Base-by-base conservation (phyloP, 2,329 filamentous ascomycete species). In the Xylaria sp. region DNA sequence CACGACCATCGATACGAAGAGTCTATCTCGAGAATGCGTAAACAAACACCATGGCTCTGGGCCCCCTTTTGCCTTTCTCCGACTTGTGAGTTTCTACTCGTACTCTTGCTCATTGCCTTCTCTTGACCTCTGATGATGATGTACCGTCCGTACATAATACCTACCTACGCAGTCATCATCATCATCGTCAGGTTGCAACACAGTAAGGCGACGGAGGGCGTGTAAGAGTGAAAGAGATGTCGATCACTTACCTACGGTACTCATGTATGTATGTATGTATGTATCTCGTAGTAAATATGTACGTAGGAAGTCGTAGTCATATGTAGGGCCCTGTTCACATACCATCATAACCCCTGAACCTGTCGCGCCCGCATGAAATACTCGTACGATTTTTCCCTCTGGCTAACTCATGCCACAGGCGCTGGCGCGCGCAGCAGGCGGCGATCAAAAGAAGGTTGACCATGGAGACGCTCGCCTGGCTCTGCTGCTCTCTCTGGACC, bases 31-130 rank as follows among this genome's bases (percentile, higher is more conserved):
- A 42, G 37, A 9, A 4, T 9, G 37, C 9, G 37, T 13, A 30
- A 8, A 18, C 7, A 58, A 57, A 59, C 57, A 30, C 23, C 23
- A 61, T 61, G 61, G 61, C 61, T 57, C 61, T 63, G 59, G 61
- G 56, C 39, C 51, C 55, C 30, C 50, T 58, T 30, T 35, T 39
- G 8, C 11, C 37, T 42, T 42, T 11, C 37, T 42, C 16, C 16
- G 9, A 42, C 37, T 42, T 13, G 37, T 42, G 9, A 42, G 8
- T 1, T 13, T 13, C 11, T 13, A 13, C 37, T 1, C 4, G 37
- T 13, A 3, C 37, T 42, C 37, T 42, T 42, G 37, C 1, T 13
- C 16, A 8, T 42, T 42, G 23, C 23, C 23, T 30, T 30, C 23
- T 30, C 23, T 30, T 5, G 23, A 30, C 4, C 23, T 5, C 5